Percentiles rank a stretch among this genome's conserved stretches.
These are phyloP conservation scores for Hyphodiscus hymeniophilus DNA, from an alignment of 495 filamentous ascomycete genomes.

Conservation along the genomic window DNA sequence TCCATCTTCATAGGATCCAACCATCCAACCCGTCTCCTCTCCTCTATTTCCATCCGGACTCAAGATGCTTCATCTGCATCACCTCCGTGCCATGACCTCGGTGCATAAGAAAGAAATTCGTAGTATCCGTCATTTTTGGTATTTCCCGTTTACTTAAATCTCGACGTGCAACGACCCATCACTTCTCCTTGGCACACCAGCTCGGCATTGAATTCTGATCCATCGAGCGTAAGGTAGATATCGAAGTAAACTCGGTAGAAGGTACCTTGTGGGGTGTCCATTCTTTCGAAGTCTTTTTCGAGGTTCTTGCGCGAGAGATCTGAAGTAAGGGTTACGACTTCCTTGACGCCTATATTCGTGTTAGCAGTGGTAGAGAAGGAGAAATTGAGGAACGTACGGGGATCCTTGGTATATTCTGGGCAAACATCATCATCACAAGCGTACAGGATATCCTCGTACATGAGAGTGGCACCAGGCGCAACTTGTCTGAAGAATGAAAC, in stretches of 20 bases:
- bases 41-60: background rate
- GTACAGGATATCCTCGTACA: slow-evolving; percentile 99
- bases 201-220: slow-evolving; percentile 96
- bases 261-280: slow-evolving; percentile 97
- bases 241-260: slow-evolving; percentile 86
- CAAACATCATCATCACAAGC: slow-evolving; percentile 98
- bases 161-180: slow-evolving; percentile 91
- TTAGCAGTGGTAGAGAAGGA: slow-evolving; percentile 21
- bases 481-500: slow-evolving; percentile 98
- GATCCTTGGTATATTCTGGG: slow-evolving; percentile 98
- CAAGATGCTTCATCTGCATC: too few species aligned
- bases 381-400: slow-evolving; percentile 70
- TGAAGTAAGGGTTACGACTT: slow-evolving; percentile 95
- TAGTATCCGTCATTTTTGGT: slow-evolving; percentile 6
- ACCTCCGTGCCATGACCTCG: background rate
- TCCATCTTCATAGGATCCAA: too few species aligned
- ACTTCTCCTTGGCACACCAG: slow-evolving; percentile 97
- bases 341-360: slow-evolving; percentile 76
- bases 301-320: slow-evolving; percentile 96
- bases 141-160: slow-evolving; percentile 49
- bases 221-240: slow-evolving; percentile 90
- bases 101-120: slow-evolving; percentile 18
- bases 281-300: slow-evolving; percentile 97
- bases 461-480: slow-evolving; percentile 91
- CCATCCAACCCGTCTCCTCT: background rate